phyloP scores from a whole-genome alignment of 2,329 filamentous ascomycete species.

The Botrytis sinoallii region DNA sequence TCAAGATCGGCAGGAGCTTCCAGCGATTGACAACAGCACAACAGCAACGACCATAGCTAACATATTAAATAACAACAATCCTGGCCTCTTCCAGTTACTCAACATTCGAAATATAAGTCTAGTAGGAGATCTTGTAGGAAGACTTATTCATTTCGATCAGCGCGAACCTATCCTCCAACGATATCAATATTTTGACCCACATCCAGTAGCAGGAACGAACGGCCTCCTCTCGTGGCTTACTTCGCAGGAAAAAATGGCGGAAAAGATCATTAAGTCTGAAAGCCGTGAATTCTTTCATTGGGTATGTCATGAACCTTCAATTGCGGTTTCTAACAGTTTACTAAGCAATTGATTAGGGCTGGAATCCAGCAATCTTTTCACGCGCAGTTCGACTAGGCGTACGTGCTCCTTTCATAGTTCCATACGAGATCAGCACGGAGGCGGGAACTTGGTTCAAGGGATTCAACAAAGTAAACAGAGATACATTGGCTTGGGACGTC shows the following conservation, averaged over 20 bases:
- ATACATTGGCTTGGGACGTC: background rate
- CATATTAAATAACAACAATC: background rate
- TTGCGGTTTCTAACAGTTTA: background rate
- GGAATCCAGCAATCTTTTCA: conserved; percentile 9
- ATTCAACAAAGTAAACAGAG: background rate
- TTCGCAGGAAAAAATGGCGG: conserved; percentile 4
- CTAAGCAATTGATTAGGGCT: conserved; percentile 3
- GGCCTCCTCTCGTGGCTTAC: conserved; percentile 9
- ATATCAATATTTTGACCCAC: background rate
- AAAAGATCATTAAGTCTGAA: background rate
- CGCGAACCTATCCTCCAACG: background rate
- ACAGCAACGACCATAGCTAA: background rate
- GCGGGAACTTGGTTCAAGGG: background rate
- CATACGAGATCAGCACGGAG: background rate
- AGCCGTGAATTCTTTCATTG: background rate
- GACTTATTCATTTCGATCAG: conserved; percentile 5
- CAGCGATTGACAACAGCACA: background rate
- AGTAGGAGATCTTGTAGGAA: conserved; percentile 3
- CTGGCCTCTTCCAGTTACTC: background rate
- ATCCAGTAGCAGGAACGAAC: conserved; percentile 3
- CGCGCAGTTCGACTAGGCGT: background rate
- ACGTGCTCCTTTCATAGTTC: background rate
- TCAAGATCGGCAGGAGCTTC: background rate
- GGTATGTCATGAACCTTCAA: background rate
- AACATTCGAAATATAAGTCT: background rate